Base-by-base conservation (phyloP, 805 yeast genomes). In the Lipomyces starkeyi region DNA sequence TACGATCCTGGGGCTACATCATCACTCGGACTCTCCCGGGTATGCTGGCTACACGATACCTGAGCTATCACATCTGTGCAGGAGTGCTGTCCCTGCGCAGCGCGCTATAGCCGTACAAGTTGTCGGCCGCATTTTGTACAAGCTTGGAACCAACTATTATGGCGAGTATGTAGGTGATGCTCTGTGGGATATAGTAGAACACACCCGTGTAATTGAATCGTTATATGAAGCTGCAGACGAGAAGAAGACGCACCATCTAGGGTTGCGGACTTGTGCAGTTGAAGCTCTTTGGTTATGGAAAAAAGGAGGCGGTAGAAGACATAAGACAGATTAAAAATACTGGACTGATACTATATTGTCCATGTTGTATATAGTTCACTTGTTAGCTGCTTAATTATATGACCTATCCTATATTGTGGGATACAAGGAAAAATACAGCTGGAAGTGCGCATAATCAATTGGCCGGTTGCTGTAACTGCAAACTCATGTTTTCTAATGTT, bases 231-330 rank as follows among this genome's bases (percentile, higher is more conserved):
- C 80, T 1, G 88, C 91, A 0, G 89, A 90, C 73, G 96, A 90
- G 61, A 77, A 78, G 14, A 80, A 79, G 62, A 88, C 91, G 0
- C 81, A 79, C 20, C 91, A 90, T 76, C 68, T 93, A 37, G 89
- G 93, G 47, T 93, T 93, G 0, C 82, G 91, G 73, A 90, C 86
- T 72, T 91, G 92, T 76, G 97, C 97, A 0, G 83, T 90, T 37
- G 98, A 93, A 72, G 97, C 97, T 0, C 82, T 93, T 47, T 93
- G 97, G 97, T 79, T 93, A 63, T 91, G 97, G 95, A 88, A 84
- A 73, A 73, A 76, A 47, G 75, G 77, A 25, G 73, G 75, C 11
- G 72, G 74, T 14, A 55, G 73, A 22, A 40, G 49, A 32, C 58
- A 70, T 22, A 72, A 68, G 43, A 63, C 73, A 3, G 71, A 70